Conservation (phyloP, 1,284 basidiomycete genomes). For the Ustilago esculenta region DNA sequence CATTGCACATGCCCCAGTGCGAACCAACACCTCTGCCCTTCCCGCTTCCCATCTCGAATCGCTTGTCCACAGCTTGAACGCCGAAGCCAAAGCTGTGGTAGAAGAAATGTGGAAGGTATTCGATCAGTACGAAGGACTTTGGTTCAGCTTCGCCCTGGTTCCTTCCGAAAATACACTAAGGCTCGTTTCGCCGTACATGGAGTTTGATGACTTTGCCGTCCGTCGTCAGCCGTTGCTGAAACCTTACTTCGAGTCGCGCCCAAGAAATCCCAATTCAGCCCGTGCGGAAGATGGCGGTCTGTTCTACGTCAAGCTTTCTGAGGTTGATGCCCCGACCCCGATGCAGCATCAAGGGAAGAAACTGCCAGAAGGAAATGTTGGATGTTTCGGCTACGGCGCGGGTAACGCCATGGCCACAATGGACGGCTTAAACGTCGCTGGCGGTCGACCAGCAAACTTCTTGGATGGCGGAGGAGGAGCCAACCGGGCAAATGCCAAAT, state of each 20-base stretch:
- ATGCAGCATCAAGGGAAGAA: neutral
- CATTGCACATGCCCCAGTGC: slow-evolving; percentile 6
- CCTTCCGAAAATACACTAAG: neutral
- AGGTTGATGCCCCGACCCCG: slow-evolving; percentile 26
- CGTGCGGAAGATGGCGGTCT: slow-evolving; percentile 51
- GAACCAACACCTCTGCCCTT: slow-evolving; percentile 6
- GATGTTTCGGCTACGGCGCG: slow-evolving; percentile 58
- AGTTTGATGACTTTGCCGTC: slow-evolving; percentile 54
- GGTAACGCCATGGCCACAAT: slow-evolving; percentile 60
- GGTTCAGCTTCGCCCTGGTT: slow-evolving; percentile 46
- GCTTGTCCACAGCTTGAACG: slow-evolving; percentile 21
- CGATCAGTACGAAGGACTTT: slow-evolving; percentile 44
- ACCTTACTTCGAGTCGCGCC: slow-evolving; percentile 29
- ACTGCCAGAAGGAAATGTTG: slow-evolving; percentile 45
- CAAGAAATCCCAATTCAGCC: slow-evolving; percentile 30
- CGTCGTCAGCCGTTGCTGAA: slow-evolving; percentile 38
- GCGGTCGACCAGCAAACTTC: slow-evolving; percentile 56
- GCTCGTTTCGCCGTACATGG: slow-evolving; percentile 29
- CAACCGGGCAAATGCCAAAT: slow-evolving; percentile 43
- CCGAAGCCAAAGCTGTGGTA: slow-evolving; percentile 9
- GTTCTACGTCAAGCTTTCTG: slow-evolving; percentile 50
- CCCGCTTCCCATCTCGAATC: neutral
- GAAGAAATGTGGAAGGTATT: slow-evolving; percentile 41
- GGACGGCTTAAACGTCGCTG: slow-evolving; percentile 49
- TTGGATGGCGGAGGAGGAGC: slow-evolving; percentile 58